Percentiles rank a stretch among this genome's conserved stretches.
Conservation (phyloP, 345 rosid species). For the thale cress (Arabidopsis thaliana) region DNA sequence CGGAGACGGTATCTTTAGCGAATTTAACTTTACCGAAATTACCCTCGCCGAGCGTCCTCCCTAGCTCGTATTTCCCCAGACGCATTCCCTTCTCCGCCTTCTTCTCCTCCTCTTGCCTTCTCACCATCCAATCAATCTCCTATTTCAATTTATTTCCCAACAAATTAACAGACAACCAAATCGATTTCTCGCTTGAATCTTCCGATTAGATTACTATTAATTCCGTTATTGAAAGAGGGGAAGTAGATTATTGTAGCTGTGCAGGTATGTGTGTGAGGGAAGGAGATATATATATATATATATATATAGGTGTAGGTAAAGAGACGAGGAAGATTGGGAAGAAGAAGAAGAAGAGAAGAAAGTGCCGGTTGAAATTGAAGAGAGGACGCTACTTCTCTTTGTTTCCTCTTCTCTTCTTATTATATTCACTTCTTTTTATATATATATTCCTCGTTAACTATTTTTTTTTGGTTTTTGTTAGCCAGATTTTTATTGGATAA, state of each 20-base stretch:
- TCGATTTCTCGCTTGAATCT: slow-evolving; percentile 9
- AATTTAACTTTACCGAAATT: slow-evolving; percentile 90
- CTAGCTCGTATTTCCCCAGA: slow-evolving; percentile 87
- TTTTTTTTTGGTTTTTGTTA: background rate
- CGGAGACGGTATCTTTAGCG: slow-evolving; percentile 67
- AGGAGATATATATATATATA: slow-evolving; percentile 18
- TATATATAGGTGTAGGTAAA: slow-evolving; percentile 5
- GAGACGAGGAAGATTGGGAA: slow-evolving; percentile 39
- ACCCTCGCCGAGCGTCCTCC: slow-evolving; percentile 91
- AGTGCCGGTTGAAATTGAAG: slow-evolving; percentile 33
- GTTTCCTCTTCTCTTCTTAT: slow-evolving; percentile 40
- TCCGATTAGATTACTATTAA: background rate
- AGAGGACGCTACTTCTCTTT: slow-evolving; percentile 44
- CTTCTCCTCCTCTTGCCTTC: slow-evolving; percentile 4
- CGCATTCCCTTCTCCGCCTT: slow-evolving; percentile 63
- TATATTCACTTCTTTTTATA: background rate
- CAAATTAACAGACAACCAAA: slow-evolving; percentile 8
- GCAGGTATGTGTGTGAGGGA: background rate
- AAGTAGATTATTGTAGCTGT: slow-evolving; percentile 8
- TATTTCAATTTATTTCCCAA: background rate
- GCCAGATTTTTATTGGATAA: slow-evolving; percentile 38
- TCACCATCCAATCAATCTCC: slow-evolving; percentile 43
- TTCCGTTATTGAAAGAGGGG: background rate
- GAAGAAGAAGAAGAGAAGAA: slow-evolving; percentile 30
- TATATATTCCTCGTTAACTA: background rate